phyloP scores from a whole-genome alignment of 352 stramenopile species.

The Phytophthora hibernalis region DNA sequence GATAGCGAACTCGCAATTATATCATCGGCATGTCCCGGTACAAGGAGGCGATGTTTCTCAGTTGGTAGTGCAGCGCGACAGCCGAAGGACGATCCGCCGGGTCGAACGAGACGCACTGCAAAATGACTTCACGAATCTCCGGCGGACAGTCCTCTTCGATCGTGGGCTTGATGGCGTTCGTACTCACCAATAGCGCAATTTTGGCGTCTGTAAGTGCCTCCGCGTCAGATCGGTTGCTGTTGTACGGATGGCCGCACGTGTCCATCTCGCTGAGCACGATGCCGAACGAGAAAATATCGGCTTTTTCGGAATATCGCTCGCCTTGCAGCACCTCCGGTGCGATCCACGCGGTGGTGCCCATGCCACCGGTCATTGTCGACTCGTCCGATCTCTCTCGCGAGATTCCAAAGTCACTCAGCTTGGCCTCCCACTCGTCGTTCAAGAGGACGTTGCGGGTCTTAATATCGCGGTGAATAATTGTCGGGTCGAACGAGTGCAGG shows the following conservation, averaged over 20 bases:
- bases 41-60: slow-evolving; percentile 38
- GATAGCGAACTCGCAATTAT: slow-evolving; percentile 1
- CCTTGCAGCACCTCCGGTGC: slow-evolving; percentile 71
- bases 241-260: slow-evolving; percentile 47
- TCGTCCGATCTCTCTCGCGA: slow-evolving; percentile 34
- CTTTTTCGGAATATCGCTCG: slow-evolving; percentile 60
- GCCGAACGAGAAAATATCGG: slow-evolving; percentile 79
- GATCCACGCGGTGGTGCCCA: slow-evolving; percentile 66
- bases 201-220: slow-evolving; percentile 42
- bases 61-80: slow-evolving; percentile 66
- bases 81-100: slow-evolving; percentile 52
- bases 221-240: slow-evolving; percentile 29
- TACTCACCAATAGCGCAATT: slow-evolving; percentile 60
- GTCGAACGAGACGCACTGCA: slow-evolving; percentile 52
- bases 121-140: slow-evolving; percentile 49
- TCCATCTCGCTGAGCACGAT: slow-evolving; percentile 61
- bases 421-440: slow-evolving; percentile 44
- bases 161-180: slow-evolving; percentile 53
- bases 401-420: slow-evolving; percentile 68
- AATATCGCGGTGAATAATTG: slow-evolving; percentile 60
- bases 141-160: slow-evolving; percentile 53
- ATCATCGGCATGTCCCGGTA: slow-evolving; percentile 31
- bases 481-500: slow-evolving; percentile 50
- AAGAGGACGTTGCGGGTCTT: slow-evolving; percentile 59
- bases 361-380: slow-evolving; percentile 50